These are phyloP conservation scores for Fusarium pseudocircinatum DNA, from an alignment of 2,329 filamentous ascomycete genomes.

Conservation along the genomic window DNA sequence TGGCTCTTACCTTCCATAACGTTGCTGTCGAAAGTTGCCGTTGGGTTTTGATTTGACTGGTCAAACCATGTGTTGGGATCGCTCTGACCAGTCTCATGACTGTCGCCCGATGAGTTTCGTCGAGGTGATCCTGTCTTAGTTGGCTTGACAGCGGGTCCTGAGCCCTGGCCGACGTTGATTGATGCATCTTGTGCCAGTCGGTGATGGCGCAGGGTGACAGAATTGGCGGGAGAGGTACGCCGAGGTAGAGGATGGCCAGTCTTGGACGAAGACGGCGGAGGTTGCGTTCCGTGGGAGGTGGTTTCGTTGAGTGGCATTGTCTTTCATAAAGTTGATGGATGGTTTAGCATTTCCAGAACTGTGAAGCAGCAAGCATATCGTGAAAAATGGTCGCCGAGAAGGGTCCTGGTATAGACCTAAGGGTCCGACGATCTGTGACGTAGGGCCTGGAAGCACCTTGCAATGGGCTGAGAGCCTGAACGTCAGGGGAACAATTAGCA, in stretches of 20 bases:
- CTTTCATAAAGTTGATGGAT: slow-evolving; percentile 10
- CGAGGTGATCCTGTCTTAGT: slow-evolving; percentile 39
- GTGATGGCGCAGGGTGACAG: slow-evolving; percentile 59
- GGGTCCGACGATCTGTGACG: slow-evolving; percentile 36
- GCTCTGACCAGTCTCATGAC: slow-evolving; percentile 58
- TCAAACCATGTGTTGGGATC: slow-evolving; percentile 66
- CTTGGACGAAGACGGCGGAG: slow-evolving; percentile 30
- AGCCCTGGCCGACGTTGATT: slow-evolving; percentile 41
- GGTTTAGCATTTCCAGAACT: slow-evolving; percentile 24
- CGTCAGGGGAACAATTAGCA: slow-evolving; percentile 21
- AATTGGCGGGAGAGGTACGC: slow-evolving; percentile 56
- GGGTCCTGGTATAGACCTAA: slow-evolving; percentile 10
- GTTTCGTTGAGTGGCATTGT: slow-evolving; percentile 44
- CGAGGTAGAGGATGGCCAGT: slow-evolving; percentile 56
- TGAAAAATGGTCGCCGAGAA: neutral
- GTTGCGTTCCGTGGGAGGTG: slow-evolving; percentile 39
- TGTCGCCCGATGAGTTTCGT: slow-evolving; percentile 60
- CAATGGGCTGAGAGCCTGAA: slow-evolving; percentile 8
- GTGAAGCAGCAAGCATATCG: slow-evolving; percentile 9
- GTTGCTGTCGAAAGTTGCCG: slow-evolving; percentile 52
- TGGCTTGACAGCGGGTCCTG: slow-evolving; percentile 29
- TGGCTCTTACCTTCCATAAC: slow-evolving; percentile 58
- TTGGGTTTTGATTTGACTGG: slow-evolving; percentile 61
- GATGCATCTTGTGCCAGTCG: slow-evolving; percentile 56
- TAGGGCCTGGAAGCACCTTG: slow-evolving; percentile 31